Base-by-base conservation (phyloP, 371 early-diverging fungal genomes). In the Ordospora colligata region DNA sequence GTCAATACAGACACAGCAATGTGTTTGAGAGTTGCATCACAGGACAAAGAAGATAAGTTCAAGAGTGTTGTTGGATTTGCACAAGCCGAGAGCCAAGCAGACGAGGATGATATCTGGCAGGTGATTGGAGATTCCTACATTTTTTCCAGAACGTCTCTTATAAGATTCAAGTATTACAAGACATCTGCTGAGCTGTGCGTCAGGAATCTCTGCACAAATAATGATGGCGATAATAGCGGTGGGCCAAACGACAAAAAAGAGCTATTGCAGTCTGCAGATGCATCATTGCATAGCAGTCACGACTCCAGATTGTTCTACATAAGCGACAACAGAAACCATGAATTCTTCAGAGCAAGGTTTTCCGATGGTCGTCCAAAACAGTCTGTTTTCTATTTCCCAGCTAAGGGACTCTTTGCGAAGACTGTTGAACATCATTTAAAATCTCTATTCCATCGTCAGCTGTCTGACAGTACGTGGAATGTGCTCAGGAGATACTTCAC, bases 41-140 rank as follows among this genome's bases (percentile, higher is more conserved):
- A 23, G n/a, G 72, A 72, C 12, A 42, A 11, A 9, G 62, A 62
- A 10, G 58, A 72, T 11, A 72, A 72, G 44, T 72, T 72, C 37
- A 51, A n/a, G 22, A 43, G 40, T 11, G 58, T 66, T 14, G 11
- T 47, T 66, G 62, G 47, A 46, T 42, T 42, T 46, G 19, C 25
- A 5, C 43, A 54, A 10, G 69, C 65, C 9, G 58, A 58, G n/a
- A 58, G 40, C 37, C 37, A 58, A 10, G 58, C 58, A 2, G 25
- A 43, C 22, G 72, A 72, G 23, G 45, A 72, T 23, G 72, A 72
- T 9, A 40, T 72, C 9, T 72, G 72, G 72, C 53, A 45, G 53
- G 43, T 72, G 21, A 51, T 64, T 25, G 40, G 46, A 21, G 37
- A 44, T 49, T 70, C 40, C 0, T 45, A 42, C 5, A 14, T 72